Percentiles rank a stretch among this genome's conserved stretches.
Conservation (phyloP, 2,329 filamentous ascomycete species). For the Ophiocordyceps camponoti-rufipedis region DNA sequence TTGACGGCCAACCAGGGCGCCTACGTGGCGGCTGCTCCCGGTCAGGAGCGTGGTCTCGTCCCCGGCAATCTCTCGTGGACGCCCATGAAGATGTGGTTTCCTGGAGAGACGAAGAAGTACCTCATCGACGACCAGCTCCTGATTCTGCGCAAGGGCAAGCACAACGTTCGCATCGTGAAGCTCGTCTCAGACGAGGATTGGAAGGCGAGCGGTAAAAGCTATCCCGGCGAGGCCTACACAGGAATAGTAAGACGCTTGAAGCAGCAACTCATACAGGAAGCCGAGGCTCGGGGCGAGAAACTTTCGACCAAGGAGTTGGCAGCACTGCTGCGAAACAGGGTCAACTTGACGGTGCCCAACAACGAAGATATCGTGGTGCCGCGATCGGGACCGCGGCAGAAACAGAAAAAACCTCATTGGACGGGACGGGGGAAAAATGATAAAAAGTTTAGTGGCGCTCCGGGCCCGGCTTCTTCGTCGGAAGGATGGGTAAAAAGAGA, state of each 20-base stretch:
- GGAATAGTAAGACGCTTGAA: slow-evolving; percentile 27
- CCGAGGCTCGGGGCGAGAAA: slow-evolving; percentile 11
- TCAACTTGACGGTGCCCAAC: neutral
- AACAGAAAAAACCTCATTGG: no score
- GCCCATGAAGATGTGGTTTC: slow-evolving; percentile 39
- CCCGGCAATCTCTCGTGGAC: slow-evolving; percentile 39
- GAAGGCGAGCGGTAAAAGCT: slow-evolving; percentile 25
- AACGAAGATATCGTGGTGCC: slow-evolving; percentile 3
- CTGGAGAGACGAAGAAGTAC: slow-evolving; percentile 37
- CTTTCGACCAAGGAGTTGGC: neutral
- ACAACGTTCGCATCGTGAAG: slow-evolving; percentile 43
- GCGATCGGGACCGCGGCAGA: no score
- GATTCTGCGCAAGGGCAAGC: slow-evolving; percentile 44
- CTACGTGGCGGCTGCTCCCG: slow-evolving; percentile 39
- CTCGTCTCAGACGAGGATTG: slow-evolving; percentile 39
- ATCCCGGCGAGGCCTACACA: slow-evolving; percentile 33
- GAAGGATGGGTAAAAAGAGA: no score
- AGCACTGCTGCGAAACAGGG: neutral
- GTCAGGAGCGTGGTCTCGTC: slow-evolving; percentile 22
- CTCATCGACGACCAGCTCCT: slow-evolving; percentile 40
- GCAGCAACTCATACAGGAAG: slow-evolving; percentile 16
- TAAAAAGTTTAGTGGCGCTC: no score
- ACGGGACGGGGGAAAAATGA: no score
- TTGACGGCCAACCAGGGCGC: slow-evolving; percentile 35
- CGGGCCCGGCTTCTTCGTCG: no score